phyloP scores from a whole-genome alignment of 805 yeast genomes.

The Ogataea naganishii region DNA sequence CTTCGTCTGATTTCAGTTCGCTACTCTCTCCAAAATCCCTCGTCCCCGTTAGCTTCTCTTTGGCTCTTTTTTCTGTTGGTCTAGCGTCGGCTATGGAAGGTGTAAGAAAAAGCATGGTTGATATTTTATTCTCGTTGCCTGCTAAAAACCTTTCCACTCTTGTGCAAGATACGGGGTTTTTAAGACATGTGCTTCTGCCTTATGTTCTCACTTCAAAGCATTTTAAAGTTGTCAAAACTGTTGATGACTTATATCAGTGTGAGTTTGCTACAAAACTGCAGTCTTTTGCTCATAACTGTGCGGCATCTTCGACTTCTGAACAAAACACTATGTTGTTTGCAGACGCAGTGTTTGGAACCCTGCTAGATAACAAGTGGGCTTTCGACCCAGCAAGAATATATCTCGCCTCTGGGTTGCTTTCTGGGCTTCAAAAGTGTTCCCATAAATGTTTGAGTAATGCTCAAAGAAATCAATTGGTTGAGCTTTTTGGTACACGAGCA shows the following conservation, averaged over 20 bases:
- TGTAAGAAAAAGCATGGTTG: conserved; percentile 55
- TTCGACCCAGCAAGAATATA: conserved; percentile 70
- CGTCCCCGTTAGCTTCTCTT: conserved; percentile 64
- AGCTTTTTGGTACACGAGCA: conserved; percentile 24
- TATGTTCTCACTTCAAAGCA: conserved; percentile 56
- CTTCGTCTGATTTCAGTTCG: conserved; percentile 49
- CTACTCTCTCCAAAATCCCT: conserved; percentile 40
- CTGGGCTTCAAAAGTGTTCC: conserved; percentile 32
- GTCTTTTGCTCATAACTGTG: conserved; percentile 32
- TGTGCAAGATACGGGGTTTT: conserved; percentile 30
- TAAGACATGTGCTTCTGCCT: conserved; percentile 41
- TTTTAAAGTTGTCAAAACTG: conserved; percentile 33
- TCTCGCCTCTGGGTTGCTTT: conserved; percentile 43
- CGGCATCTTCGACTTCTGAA: conserved; percentile 20
- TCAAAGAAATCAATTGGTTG: conserved; percentile 22
- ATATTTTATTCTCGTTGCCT: conserved; percentile 46
- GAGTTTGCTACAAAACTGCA: conserved; percentile 47
- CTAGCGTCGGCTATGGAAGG: conserved; percentile 70
- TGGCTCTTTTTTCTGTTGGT: conserved; percentile 68
- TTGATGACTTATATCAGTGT: conserved; percentile 32
- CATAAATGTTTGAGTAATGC: conserved; percentile 10
- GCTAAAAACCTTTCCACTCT: conserved; percentile 35
- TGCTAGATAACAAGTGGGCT: conserved; percentile 38
- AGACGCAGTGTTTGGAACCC: conserved; percentile 31
- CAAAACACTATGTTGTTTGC: conserved; percentile 9